Base-by-base conservation (phyloP, 192 early-diverging fungal species). In the Coemansia asiatica region DNA sequence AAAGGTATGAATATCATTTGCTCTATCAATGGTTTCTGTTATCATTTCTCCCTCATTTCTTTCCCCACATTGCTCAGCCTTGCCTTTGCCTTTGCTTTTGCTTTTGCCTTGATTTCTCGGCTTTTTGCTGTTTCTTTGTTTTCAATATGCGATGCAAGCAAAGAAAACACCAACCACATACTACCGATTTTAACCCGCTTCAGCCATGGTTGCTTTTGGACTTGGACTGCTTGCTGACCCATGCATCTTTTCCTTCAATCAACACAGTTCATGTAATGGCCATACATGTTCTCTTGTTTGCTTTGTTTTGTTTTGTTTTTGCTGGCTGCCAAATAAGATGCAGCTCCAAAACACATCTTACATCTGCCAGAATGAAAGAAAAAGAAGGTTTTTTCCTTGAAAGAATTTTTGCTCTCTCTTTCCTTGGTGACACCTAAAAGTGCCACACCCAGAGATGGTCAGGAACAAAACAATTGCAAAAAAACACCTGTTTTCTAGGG, bases 1-100 rank as follows among this genome's bases (percentile, higher is more conserved):
- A 57, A 67, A 72, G 73, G 79, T 81, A 81, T 68, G 15, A 22
- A 56, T 12, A 55, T 40, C 40, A 44, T 25, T 26, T 38, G 29
- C 27, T 36, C n/a, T 38, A 31, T 57, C 35, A 33, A 36, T 36
- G 28, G 1, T 23, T 54, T 7, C 23, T 54, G 50, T 16, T 22
- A 26, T 2, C 23, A 16, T 31, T 27, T 31, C 55, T 18, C 55
- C 18, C 10, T 27, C n/a, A n/a, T 53, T 22, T 21, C 6, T 54
- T 54, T 10, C 25, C 13, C 25, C 27, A 27, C 13, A 16, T 16
- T 44, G 40, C 40, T 54, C 8, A 28, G 25, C 27, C 27, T 23
- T 23, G 25, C 27, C n/a, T 44, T 9, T 44, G 40, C 22, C 15
- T 6, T 48, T 54, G 22, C 25, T 27, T 25, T 23, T 54, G 51